Base-by-base conservation (phyloP, 2,329 filamentous ascomycete species). In the Pseudogymnoascus sp. region DNA sequence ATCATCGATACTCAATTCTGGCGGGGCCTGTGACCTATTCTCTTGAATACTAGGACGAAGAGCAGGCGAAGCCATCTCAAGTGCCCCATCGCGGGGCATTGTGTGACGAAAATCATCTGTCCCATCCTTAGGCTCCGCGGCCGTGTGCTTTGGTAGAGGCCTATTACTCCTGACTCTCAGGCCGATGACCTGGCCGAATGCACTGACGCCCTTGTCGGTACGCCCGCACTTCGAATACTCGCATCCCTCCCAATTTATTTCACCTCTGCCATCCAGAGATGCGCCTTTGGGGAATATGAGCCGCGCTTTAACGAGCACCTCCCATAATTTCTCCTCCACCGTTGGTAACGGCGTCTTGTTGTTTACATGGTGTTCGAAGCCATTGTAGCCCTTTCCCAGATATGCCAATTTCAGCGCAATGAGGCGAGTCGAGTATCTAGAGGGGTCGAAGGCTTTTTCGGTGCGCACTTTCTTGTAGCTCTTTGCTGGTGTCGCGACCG, bases 371-470 rank as follows among this genome's bases (percentile, higher is more conserved):
- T 93, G 90, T 78, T 99, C 95, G 74, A 92, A 96, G 1, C 95
- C 95, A 75, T 95, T 93, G 75, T 98, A 99, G 62, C 85, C 84
- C 73, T 91, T 90, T 56, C 95, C 95, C 37, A 98, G 78, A 74
- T 99, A 99, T 40, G 95, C 93, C 66, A 99, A 87, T 75, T 97
- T 98, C 64, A 99, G 79, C 6, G 93, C 95, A 66, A 99, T 89
- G 65, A 89, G 86, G 56, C 95, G 86, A 1, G 91, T 96, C 37
- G 85, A 83, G 75, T 97, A 96, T 72, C 86, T 89, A 12, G 86
- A 86, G 0, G 90, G 86, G 73, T 98, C 91, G 71, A 96, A 73
- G 7, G 61, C 63, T 46, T 70, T 68, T 61, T 72, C 71, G 37
- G 62, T 61, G 19, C 69, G 68, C 2, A 67, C 65, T 61, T 72